Evolutionary conservation across 78 protist species (phyloP).

Genomic region (Dictyostelium firmibasis): DNA sequence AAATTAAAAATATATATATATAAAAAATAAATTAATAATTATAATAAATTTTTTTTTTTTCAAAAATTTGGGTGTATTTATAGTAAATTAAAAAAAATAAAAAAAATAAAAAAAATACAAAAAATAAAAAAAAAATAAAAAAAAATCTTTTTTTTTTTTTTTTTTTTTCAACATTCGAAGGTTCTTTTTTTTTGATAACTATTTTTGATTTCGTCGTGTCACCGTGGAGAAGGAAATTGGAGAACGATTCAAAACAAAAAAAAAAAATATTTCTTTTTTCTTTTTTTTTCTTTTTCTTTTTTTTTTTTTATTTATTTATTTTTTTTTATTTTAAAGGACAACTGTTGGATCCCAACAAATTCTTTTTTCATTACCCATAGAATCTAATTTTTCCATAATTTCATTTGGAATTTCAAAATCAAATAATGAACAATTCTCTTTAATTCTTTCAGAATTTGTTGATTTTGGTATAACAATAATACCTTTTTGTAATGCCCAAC

Average conservation of each 20-base stretch:
- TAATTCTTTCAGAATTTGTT: slow-evolving; percentile 51
- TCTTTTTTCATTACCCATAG: neutral
- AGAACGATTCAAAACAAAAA: too few relatives aligned
- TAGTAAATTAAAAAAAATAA: neutral
- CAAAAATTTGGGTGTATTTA: neutral
- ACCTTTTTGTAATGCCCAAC: slow-evolving; percentile 78
- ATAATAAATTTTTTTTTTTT: neutral
- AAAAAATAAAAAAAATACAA: neutral
- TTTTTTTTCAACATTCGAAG: neutral
- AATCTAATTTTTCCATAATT: slow-evolving; percentile 18
- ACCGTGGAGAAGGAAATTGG: neutral
- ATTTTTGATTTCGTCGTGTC: too few relatives aligned
- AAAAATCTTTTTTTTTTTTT: neutral
- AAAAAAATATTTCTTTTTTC: neutral
- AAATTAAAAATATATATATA: neutral
- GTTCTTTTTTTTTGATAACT: neutral
- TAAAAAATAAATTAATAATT: neutral
- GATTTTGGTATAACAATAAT: slow-evolving; percentile 73
- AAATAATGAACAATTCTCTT: slow-evolving; percentile 43
- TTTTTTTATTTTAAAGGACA: neutral
- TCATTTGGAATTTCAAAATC: slow-evolving; percentile 28
- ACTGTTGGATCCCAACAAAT: slow-evolving; percentile 60
- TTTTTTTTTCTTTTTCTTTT: neutral
- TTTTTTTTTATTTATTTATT: neutral
- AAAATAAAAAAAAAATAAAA: neutral